Evolutionary conservation across 768 basidiomycete species (phyloP).

Genomic region (Mycena maculata): DNA sequence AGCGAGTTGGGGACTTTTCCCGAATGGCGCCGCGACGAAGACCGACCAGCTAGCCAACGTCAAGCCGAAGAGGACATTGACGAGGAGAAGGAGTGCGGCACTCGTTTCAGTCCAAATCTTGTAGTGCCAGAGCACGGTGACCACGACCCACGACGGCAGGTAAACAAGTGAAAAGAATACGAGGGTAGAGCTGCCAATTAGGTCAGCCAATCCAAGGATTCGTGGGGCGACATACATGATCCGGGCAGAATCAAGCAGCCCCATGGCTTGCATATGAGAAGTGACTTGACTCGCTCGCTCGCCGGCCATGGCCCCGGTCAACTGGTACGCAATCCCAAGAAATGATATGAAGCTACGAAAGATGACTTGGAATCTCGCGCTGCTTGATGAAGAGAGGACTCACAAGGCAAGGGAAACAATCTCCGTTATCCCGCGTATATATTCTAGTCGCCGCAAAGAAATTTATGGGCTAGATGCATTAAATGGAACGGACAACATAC

Average conservation of each 20-base stretch:
- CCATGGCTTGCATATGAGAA: slow-evolving; percentile 83
- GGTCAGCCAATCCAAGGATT: neutral
- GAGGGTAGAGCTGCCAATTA: slow-evolving; percentile 63
- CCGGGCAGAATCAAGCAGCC: slow-evolving; percentile 74
- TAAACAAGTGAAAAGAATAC: slow-evolving; percentile 73
- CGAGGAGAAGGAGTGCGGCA: slow-evolving; percentile 64
- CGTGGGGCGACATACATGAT: slow-evolving; percentile 50
- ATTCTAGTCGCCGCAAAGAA: neutral
- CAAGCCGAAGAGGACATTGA: slow-evolving; percentile 75
- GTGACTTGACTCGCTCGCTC: slow-evolving; percentile 76
- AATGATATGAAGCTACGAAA: slow-evolving; percentile 69
- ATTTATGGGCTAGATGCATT: too few relatives aligned
- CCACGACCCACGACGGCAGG: slow-evolving; percentile 80
- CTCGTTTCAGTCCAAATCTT: slow-evolving; percentile 72
- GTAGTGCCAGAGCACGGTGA: slow-evolving; percentile 71
- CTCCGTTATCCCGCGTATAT: neutral
- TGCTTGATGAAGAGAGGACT: neutral
- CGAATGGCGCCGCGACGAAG: slow-evolving; percentile 74
- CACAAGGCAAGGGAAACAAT: neutral
- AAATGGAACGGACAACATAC: neutral
- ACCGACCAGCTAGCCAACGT: slow-evolving; percentile 78
- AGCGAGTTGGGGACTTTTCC: slow-evolving; percentile 41
- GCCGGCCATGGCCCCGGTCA: slow-evolving; percentile 73
- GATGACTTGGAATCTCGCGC: neutral
- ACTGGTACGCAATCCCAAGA: slow-evolving; percentile 79